A percentile compares a stretch with the other conserved stretches of the same genome.
Evolutionary conservation across 176 grass and related monocot species (phyloP).

Genomic region (Triticum aestivum): DNA sequence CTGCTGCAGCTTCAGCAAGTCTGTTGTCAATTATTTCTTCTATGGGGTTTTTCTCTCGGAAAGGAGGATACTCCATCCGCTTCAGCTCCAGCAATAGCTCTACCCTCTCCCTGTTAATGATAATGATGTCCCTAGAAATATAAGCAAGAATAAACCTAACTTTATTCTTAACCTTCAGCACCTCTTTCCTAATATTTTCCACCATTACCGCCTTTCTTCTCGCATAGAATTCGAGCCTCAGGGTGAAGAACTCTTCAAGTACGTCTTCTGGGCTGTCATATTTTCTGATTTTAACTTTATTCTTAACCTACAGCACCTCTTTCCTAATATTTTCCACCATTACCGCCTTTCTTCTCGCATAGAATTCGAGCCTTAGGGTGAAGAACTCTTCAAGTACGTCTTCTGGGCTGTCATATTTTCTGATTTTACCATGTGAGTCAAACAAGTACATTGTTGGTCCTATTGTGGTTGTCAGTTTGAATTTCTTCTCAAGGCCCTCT

Average conservation of each 20-base stretch:
- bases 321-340: conserved; percentile 52
- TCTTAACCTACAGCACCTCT: conserved; percentile 56
- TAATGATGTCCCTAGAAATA: conserved; percentile 52
- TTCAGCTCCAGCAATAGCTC: conserved; percentile 70
- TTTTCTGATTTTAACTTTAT: conserved; percentile 56
- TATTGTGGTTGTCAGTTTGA: conserved; percentile 77
- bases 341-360: conserved; percentile 77
- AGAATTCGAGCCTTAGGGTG: conserved; percentile 55
- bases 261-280: conserved; percentile 82
- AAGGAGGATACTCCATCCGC: conserved; percentile 52
- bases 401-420: conserved; percentile 77
- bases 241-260: conserved; percentile 63
- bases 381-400: conserved; percentile 84
- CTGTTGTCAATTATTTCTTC: conserved; percentile 47
- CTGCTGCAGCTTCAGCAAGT: conserved; percentile 32
- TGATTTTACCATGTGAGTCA: conserved; percentile 62
- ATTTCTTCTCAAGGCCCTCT: conserved; percentile 89
- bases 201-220: conserved; percentile 76
- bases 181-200: conserved; percentile 54
- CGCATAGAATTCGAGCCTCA: conserved; percentile 66
- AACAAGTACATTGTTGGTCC: conserved; percentile 89
- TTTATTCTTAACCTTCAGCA: conserved; percentile 66
- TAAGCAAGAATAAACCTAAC: conserved; percentile 66
- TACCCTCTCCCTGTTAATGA: conserved; percentile 71
- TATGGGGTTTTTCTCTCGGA: conserved; percentile 59